Conservation (phyloP, 2,329 filamentous ascomycete species). For the Colletotrichum truncatum region DNA sequence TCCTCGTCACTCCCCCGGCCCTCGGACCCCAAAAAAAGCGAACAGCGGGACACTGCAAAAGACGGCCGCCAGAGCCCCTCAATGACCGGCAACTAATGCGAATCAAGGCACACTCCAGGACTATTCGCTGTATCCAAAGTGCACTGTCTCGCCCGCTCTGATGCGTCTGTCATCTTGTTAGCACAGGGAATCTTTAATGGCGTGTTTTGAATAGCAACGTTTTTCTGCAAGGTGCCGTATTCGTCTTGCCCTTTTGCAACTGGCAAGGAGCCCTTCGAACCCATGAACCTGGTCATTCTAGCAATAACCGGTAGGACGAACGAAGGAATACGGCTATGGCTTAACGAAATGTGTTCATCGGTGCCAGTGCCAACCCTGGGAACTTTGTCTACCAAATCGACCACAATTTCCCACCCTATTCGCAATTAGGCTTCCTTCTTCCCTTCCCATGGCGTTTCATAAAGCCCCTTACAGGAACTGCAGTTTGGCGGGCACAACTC, state of each 20-base stretch:
- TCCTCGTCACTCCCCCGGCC: neutral
- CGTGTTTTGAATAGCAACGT: slow-evolving; percentile 5
- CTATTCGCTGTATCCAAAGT: slow-evolving; percentile 15
- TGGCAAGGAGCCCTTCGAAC: neutral
- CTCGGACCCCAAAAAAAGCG: neutral
- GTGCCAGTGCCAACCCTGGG: neutral
- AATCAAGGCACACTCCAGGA: neutral
- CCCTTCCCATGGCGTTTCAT: too few species aligned
- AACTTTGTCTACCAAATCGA: too few species aligned
- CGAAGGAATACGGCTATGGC: too few species aligned
- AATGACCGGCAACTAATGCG: neutral
- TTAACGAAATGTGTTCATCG: neutral
- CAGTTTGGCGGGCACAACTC: too few species aligned
- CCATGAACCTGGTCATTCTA: neutral
- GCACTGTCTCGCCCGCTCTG: slow-evolving; percentile 15
- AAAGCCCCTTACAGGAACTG: too few species aligned
- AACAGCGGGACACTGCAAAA: neutral
- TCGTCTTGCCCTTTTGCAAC: neutral
- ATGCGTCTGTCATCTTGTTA: neutral
- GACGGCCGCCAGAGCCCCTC: neutral
- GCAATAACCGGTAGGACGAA: neutral
- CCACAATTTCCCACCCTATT: too few species aligned
- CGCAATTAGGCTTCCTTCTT: too few species aligned
- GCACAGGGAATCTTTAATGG: neutral
- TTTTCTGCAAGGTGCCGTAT: slow-evolving; percentile 18